Conservation (phyloP, 2,329 filamentous ascomycete genomes). For the Cordyceps cateniannulata region DNA sequence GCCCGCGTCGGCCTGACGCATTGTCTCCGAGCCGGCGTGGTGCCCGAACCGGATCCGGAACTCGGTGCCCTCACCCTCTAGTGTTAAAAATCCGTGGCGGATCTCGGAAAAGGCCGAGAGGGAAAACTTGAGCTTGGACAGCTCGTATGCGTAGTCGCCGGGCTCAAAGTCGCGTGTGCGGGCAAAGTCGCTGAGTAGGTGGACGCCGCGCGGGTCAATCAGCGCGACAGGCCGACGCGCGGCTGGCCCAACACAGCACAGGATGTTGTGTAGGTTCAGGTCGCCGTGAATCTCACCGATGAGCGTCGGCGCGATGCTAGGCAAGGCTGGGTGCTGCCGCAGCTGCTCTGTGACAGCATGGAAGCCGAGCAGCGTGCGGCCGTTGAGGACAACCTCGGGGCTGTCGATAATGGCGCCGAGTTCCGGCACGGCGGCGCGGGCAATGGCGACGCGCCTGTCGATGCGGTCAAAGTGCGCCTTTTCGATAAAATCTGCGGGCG, state of each 20-base stretch:
- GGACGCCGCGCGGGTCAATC: conserved; percentile 11
- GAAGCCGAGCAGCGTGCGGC: not conserved
- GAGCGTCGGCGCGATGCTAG: not conserved
- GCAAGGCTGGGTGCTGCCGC: not conserved
- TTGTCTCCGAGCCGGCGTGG: conserved; percentile 6
- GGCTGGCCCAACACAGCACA: not conserved
- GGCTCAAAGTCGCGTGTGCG: conserved; percentile 6
- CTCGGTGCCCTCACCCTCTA: not conserved
- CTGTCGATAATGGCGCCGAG: conserved; percentile 8
- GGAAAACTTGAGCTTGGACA: conserved; percentile 9
- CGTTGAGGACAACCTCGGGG: conserved; percentile 1
- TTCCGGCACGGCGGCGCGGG: not conserved
- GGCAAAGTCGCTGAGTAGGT: conserved; percentile 10
- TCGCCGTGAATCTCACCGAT: conserved; percentile 10
- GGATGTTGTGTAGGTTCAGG: conserved; percentile 9
- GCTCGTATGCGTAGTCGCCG: conserved; percentile 8
- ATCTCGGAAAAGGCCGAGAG: conserved; percentile 9
- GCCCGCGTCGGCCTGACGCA: not conserved
- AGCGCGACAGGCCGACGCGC: not conserved
- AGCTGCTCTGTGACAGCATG: conserved; percentile 2
- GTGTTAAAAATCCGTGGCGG: not conserved
- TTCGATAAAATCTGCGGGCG: conserved; percentile 2
- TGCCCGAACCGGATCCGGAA: not conserved
- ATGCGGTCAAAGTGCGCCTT: conserved; percentile 10
- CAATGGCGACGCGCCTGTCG: conserved; percentile 4